phyloP scores from a whole-genome alignment of 768 basidiomycete species.

The Auriscalpium microsporum region DNA sequence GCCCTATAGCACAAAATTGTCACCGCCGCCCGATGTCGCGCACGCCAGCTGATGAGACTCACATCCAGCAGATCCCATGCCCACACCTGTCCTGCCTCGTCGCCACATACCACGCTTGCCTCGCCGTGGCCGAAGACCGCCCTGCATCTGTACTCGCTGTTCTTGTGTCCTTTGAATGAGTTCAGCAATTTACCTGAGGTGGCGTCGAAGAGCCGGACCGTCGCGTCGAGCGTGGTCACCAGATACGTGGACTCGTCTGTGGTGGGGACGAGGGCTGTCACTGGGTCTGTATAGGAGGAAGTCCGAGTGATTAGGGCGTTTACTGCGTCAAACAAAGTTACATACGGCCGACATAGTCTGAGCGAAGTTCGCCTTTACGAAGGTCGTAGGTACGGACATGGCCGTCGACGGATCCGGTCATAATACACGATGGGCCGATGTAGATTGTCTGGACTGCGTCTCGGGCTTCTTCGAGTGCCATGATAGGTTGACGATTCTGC shows the following conservation, averaged over 20 bases:
- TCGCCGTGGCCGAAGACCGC: constrained; percentile 81
- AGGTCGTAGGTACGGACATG: constrained; percentile 90
- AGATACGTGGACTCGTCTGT: constrained; percentile 75
- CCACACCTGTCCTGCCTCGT: constrained; percentile 86
- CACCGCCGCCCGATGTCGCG: not conserved
- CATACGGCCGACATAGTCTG: constrained; percentile 88
- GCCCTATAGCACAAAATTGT: constrained; percentile 37
- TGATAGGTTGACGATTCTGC: constrained; percentile 79
- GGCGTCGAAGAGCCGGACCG: constrained; percentile 79
- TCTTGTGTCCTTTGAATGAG: constrained; percentile 71
- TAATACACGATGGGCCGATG: constrained; percentile 56
- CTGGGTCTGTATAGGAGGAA: constrained; percentile 52
- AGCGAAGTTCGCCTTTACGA: constrained; percentile 81
- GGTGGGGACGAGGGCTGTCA: constrained; percentile 76
- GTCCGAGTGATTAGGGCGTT: not conserved
- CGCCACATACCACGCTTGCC: constrained; percentile 75
- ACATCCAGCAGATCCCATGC: constrained; percentile 92
- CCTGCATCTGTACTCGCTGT: constrained; percentile 68
- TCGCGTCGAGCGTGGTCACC: constrained; percentile 76
- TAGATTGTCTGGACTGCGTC: constrained; percentile 80
- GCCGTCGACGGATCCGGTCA: constrained; percentile 86
- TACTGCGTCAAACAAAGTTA: constrained; percentile 11
- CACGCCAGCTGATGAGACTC: constrained; percentile 20
- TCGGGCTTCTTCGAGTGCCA: constrained; percentile 79
- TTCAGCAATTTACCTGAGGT: constrained; percentile 78